Evolutionary conservation across 2,329 filamentous ascomycete genomes (phyloP).

Genomic region (Diaporthe sp.): DNA sequence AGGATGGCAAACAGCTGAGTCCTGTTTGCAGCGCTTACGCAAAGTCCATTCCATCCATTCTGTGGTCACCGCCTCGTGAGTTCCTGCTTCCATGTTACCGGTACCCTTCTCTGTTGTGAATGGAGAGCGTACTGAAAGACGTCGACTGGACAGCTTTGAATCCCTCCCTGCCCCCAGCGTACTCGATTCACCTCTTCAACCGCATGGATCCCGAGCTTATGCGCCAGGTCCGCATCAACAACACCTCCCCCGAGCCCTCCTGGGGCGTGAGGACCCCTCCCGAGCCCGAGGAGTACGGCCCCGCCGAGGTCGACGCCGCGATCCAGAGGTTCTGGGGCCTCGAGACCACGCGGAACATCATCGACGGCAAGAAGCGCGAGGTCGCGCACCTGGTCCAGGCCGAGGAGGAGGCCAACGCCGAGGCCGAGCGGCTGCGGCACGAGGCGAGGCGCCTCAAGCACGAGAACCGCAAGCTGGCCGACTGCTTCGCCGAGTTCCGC

Average conservation of each 20-base stretch:
- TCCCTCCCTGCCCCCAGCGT: constrained; percentile 18
- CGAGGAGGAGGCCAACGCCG: constrained; percentile 29
- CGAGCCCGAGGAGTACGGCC: constrained; percentile 14
- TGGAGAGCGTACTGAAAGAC: constrained; percentile 41
- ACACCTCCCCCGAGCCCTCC: constrained; percentile 39
- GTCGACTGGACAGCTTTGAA: constrained; percentile 26
- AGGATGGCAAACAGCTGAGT: constrained; percentile 39
- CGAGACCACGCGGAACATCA: constrained; percentile 19
- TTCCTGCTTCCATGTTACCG: background rate
- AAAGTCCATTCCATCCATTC: constrained; percentile 31
- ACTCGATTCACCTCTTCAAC: constrained; percentile 45
- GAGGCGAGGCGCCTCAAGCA: constrained; percentile 29
- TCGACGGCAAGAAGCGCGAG: constrained; percentile 26
- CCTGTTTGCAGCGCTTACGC: constrained; percentile 34
- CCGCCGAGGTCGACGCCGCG: constrained; percentile 39
- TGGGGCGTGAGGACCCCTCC: constrained; percentile 24
- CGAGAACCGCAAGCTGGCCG: constrained; percentile 36
- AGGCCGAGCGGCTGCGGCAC: constrained; percentile 32
- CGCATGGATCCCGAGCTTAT: constrained; percentile 49
- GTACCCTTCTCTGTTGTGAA: constrained; percentile 37
- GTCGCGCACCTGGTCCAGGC: constrained; percentile 9
- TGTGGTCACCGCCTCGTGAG: constrained; percentile 37
- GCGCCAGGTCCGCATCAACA: constrained; percentile 41
- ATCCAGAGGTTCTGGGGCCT: constrained; percentile 37
- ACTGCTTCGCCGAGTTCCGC: constrained; percentile 32